phyloP scores from a whole-genome alignment of 139 green algal species.

The Microglena sp. region DNA sequence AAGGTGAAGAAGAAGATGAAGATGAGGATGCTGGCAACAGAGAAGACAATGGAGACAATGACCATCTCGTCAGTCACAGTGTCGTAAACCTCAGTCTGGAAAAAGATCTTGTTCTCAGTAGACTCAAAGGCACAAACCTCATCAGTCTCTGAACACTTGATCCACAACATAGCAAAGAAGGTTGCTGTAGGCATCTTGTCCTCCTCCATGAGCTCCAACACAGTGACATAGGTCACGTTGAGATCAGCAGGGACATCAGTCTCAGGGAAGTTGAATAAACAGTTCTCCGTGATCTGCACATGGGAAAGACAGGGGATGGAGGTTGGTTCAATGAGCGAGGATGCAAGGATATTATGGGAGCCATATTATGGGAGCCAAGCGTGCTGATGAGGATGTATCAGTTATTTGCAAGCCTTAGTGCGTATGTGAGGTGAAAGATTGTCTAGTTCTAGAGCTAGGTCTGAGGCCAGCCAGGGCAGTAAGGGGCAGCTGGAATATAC shows the following conservation, averaged over 20 bases:
- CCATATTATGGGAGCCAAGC: conserved; percentile 2
- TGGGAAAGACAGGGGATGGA: neutral
- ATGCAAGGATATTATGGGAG: neutral
- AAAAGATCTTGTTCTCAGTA: neutral
- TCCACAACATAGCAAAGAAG: conserved; percentile 25
- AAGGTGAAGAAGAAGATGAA: conserved; percentile 13
- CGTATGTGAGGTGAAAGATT: neutral
- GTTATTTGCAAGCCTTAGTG: no score
- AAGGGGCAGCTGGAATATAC: neutral
- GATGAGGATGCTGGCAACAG: conserved; percentile 18
- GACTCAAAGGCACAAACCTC: conserved; percentile 12
- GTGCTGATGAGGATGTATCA: conserved; percentile 4
- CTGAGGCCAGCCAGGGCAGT: no score
- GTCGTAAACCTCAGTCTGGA: conserved; percentile 11
- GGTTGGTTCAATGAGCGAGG: neutral
- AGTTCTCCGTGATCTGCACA: conserved; percentile 13
- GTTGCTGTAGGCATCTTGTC: conserved; percentile 20
- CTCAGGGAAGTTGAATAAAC: neutral
- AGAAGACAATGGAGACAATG: conserved; percentile 25
- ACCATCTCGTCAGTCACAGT: conserved; percentile 21
- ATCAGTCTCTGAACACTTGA: conserved; percentile 10
- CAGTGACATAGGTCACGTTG: neutral
- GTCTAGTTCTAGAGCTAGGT: neutral
- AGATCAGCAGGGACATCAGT: neutral
- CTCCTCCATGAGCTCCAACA: conserved; percentile 2